Evolutionary conservation across 805 yeast species (phyloP).

Genomic region (Nakazawaea wyomingensis): DNA sequence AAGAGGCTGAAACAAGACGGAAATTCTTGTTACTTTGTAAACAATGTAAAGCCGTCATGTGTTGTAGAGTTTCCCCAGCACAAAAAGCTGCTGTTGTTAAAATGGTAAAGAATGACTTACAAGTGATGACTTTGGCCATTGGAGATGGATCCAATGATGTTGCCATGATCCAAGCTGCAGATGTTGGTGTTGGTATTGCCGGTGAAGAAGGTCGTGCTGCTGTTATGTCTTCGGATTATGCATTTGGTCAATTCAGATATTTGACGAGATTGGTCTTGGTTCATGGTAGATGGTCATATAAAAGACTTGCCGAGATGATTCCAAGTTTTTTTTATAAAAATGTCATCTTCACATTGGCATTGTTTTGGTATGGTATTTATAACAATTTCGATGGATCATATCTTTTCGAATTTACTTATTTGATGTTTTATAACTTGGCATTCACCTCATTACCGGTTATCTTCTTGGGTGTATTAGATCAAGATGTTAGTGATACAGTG

Average conservation of each 20-base stretch:
- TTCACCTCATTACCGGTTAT: slow-evolving; percentile 79
- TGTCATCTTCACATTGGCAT: slow-evolving; percentile 64
- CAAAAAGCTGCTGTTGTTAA: slow-evolving; percentile 75
- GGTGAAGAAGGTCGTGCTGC: slow-evolving; percentile 88
- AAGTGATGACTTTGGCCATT: slow-evolving; percentile 74
- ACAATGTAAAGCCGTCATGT: slow-evolving; percentile 70
- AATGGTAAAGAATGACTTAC: slow-evolving; percentile 56
- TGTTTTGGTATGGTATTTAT: slow-evolving; percentile 74
- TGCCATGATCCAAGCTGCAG: slow-evolving; percentile 84
- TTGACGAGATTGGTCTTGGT: slow-evolving; percentile 60
- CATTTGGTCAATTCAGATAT: slow-evolving; percentile 73
- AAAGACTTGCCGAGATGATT: slow-evolving; percentile 69
- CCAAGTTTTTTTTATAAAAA: slow-evolving; percentile 78
- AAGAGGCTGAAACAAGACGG: slow-evolving; percentile 26
- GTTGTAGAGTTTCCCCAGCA: slow-evolving; percentile 81
- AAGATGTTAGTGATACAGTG: slow-evolving; percentile 64
- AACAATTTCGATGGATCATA: slow-evolving; percentile 71
- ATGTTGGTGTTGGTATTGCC: slow-evolving; percentile 81
- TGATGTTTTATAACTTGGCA: slow-evolving; percentile 75
- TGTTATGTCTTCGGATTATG: slow-evolving; percentile 81
- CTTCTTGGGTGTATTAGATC: slow-evolving; percentile 67
- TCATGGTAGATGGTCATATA: slow-evolving; percentile 84
- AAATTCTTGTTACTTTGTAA: slow-evolving; percentile 69
- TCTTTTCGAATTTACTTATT: slow-evolving; percentile 69
- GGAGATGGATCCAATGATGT: slow-evolving; percentile 90